phyloP scores from a whole-genome alignment of 108 stramenopile genomes.

The Seminavis robusta region DNA sequence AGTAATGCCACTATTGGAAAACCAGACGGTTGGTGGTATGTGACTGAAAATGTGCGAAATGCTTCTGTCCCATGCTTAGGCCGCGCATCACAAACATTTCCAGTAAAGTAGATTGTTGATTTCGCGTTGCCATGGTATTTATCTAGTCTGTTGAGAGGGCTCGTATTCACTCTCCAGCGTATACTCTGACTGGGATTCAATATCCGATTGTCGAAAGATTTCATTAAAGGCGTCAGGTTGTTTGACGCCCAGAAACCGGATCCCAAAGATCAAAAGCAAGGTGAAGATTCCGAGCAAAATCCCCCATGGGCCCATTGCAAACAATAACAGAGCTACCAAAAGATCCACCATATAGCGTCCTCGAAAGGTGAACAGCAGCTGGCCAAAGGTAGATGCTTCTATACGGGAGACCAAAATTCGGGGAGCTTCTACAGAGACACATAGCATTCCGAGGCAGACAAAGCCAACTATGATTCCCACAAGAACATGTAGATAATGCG shows the following conservation, averaged over 20 bases:
- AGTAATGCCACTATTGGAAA: too few relatives aligned
- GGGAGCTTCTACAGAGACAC: slow-evolving; percentile 53
- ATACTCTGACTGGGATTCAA: slow-evolving; percentile 47
- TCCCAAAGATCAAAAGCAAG: slow-evolving; percentile 57
- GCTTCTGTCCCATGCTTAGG: too few relatives aligned
- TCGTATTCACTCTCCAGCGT: slow-evolving; percentile 53
- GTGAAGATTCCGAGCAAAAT: slow-evolving; percentile 41
- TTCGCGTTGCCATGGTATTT: too few relatives aligned
- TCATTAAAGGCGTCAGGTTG: slow-evolving; percentile 71
- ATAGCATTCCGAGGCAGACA: slow-evolving; percentile 43
- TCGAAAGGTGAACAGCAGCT: slow-evolving; percentile 53
- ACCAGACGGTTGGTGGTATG: too few relatives aligned
- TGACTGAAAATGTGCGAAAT: too few relatives aligned
- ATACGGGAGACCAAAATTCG: slow-evolving; percentile 30
- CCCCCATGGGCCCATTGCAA: slow-evolving; percentile 59
- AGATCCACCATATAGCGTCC: slow-evolving; percentile 66
- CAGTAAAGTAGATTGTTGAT: too few relatives aligned
- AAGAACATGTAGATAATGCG: slow-evolving; percentile 41
- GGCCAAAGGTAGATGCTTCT: slow-evolving; percentile 36
- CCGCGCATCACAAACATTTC: too few relatives aligned
- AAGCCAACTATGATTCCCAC: slow-evolving; percentile 34
- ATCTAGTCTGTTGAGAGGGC: too few relatives aligned
- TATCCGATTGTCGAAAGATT: slow-evolving; percentile 59
- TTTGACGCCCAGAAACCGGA: slow-evolving; percentile 66
- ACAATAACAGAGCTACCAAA: slow-evolving; percentile 44